These are phyloP conservation scores for Patellifolia procumbens DNA, from an alignment of 179 eudicot genomes.

Conservation along the genomic window DNA sequence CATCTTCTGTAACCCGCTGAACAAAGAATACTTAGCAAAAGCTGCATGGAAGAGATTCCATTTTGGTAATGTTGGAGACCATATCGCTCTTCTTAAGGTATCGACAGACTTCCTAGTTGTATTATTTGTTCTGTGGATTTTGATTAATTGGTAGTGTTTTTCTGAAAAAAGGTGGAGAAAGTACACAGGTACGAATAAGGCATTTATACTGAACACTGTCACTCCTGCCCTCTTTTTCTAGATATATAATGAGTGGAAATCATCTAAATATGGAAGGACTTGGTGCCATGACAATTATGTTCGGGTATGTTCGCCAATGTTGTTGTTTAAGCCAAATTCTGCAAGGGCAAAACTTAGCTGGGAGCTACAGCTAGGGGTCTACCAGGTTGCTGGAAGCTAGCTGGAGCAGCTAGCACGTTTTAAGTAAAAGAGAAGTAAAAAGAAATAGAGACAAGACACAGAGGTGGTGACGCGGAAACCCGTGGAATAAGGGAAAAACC, in stretches of 20 bases:
- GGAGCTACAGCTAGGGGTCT: too few species aligned
- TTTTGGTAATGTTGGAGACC: constrained; percentile 84
- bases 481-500: too few species aligned
- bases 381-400: too few species aligned
- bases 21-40: constrained; percentile 79
- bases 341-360: too few species aligned
- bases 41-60: constrained; percentile 75
- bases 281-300: constrained; percentile 81
- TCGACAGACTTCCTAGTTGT: not conserved
- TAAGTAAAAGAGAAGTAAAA: too few species aligned
- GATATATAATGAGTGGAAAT: constrained; percentile 80
- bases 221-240: constrained; percentile 26
- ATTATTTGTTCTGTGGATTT: not conserved
- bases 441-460: too few species aligned
- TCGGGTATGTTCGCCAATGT: constrained; percentile 50
- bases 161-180: not conserved
- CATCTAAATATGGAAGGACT: constrained; percentile 66
- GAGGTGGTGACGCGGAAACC: too few species aligned
- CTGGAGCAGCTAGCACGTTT: too few species aligned
- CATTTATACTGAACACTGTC: constrained; percentile 5
- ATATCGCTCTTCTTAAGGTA: constrained; percentile 81
- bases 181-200: not conserved
- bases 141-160: not conserved
- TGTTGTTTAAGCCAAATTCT: too few species aligned
- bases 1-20: constrained; percentile 77